Evolutionary conservation across 805 yeast genomes (phyloP).

Genomic region (Candida krabiensis): DNA sequence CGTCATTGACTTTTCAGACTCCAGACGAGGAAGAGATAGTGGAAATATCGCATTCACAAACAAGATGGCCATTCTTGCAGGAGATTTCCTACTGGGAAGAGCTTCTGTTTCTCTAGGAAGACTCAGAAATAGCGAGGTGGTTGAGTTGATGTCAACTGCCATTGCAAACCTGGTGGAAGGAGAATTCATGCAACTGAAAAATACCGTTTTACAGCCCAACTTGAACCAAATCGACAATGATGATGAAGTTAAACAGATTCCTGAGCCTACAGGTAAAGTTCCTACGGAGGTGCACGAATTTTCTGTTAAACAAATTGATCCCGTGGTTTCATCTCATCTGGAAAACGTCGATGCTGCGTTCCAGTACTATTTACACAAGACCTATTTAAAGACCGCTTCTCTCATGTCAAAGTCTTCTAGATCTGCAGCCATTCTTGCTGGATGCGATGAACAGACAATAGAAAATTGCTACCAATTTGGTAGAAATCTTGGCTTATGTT

Average conservation of each 20-base stretch:
- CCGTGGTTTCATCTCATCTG: constrained; percentile 46
- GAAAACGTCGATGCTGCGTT: constrained; percentile 84
- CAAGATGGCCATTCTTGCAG: constrained; percentile 96
- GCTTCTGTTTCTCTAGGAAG: constrained; percentile 96
- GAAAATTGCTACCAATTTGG: constrained; percentile 92
- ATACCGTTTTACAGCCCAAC: constrained; percentile 69
- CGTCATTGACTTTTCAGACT: constrained; percentile 87
- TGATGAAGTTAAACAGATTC: constrained; percentile 45
- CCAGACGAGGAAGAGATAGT: constrained; percentile 85
- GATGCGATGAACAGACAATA: constrained; percentile 70
- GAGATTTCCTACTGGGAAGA: constrained; percentile 91
- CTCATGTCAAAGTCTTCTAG: constrained; percentile 91
- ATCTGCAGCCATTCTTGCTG: constrained; percentile 90
- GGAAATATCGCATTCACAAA: constrained; percentile 94
- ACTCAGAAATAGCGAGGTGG: constrained; percentile 93
- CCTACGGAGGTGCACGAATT: constrained; percentile 62
- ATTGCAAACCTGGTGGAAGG: constrained; percentile 98
- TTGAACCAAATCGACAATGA: constrained; percentile 43
- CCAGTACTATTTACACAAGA: constrained; percentile 92
- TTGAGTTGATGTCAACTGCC: constrained; percentile 90
- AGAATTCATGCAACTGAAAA: constrained; percentile 97
- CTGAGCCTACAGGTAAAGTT: constrained; percentile 61
- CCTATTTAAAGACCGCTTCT: constrained; percentile 93
- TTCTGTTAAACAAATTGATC: constrained; percentile 38
- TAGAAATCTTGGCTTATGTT: constrained; percentile 88